These are phyloP conservation scores for Epichloe gansuensis DNA, from an alignment of 2,329 filamentous ascomycete genomes.

Conservation along the genomic window DNA sequence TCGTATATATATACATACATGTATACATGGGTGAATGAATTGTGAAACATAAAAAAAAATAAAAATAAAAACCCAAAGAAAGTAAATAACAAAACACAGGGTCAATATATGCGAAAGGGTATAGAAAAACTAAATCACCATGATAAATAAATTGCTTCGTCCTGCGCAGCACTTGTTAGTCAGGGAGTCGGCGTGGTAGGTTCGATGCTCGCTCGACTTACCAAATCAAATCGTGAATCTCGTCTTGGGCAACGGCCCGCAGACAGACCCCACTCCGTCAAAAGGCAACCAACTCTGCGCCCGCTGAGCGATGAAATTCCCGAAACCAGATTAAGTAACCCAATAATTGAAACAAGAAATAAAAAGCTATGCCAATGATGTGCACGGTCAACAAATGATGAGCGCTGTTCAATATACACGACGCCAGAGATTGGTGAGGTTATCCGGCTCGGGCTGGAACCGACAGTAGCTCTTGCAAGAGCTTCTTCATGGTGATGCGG, in stretches of 20 bases:
- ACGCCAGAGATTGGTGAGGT: background rate
- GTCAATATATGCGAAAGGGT: constrained; percentile 1
- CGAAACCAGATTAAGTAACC: no score
- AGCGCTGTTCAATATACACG: background rate
- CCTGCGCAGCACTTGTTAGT: background rate
- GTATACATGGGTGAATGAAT: constrained; percentile 1
- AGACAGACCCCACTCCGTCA: background rate
- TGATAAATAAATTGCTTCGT: background rate
- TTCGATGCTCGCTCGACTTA: background rate
- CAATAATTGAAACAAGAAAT: background rate
- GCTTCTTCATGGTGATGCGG: constrained; percentile 41
- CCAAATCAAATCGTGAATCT: constrained; percentile 1
- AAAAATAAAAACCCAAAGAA: background rate
- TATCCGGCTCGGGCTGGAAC: constrained; percentile 11
- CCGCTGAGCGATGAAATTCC: no score
- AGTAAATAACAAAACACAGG: background rate
- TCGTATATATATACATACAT: background rate
- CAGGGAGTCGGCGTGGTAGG: background rate
- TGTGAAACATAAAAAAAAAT: constrained; percentile 4
- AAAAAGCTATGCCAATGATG: background rate
- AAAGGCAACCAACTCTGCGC: background rate
- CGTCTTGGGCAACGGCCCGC: background rate
- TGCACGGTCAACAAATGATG: background rate
- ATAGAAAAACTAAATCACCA: constrained; percentile 1
- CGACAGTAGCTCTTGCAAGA: constrained; percentile 31